Percentiles rank a stretch among this genome's conserved stretches.
Evolutionary conservation across 164 flowering plant genomes (phyloP).

Genomic region (Warburgia ugandensis): DNA sequence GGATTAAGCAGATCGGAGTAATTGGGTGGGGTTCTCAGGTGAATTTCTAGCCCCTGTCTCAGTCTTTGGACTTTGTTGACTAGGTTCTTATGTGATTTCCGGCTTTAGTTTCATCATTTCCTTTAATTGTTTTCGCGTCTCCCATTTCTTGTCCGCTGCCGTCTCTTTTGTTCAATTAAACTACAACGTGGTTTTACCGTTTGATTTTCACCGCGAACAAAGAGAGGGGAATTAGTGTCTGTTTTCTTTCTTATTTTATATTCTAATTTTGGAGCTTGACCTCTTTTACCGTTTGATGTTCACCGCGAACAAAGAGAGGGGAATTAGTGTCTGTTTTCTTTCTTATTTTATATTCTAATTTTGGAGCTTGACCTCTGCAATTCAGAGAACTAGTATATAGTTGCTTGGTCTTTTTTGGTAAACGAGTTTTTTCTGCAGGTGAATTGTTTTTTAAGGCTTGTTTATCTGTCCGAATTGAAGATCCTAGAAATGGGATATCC

Average conservation of each 20-base stretch:
- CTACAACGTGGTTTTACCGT: no score
- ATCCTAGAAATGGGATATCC: background rate
- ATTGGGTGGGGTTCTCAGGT: conserved; percentile 99
- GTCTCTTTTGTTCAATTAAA: background rate
- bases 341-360: background rate
- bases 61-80: conserved; percentile 24
- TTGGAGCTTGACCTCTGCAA: background rate
- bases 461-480: background rate
- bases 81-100: conserved; percentile 19
- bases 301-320: conserved; percentile 90
- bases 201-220: no score
- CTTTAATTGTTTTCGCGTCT: background rate
- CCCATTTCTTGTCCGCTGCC: background rate
- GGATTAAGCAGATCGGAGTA: conserved; percentile 93
- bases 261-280: conserved; percentile 94
- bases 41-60: conserved; percentile 3
- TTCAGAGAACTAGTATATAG: background rate
- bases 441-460: background rate
- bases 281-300: conserved; percentile 70
- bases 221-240: no score
- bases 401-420: background rate
- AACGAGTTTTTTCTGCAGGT: background rate
- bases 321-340: conserved; percentile 45
- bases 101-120: background rate
- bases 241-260: conserved; percentile 17